Evolutionary conservation across 805 yeast species (phyloP), one percentile per base, ranked within the genome.

Genomic region (Pichia pseudocactophila): DNA sequence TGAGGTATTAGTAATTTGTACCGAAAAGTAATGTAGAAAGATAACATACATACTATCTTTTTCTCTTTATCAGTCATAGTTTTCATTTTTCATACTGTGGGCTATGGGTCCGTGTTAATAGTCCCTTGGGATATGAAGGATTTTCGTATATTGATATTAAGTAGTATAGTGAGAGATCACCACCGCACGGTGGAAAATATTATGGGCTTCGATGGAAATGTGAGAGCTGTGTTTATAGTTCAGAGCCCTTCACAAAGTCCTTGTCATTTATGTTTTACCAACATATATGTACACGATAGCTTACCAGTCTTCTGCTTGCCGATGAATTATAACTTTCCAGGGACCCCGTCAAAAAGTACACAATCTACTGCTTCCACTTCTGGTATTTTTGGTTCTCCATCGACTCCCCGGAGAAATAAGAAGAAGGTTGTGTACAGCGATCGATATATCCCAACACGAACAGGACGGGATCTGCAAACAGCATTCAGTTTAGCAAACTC

Each of bases 381-480:
- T 17, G 49, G 50, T 35, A 48, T 57, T 2, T 32, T 52, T 8
- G 62, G 73, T 12, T 36, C 44, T 10, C 68, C 70, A 3, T 58
- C 69, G 3, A 75, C 78, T 1, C 69, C 78, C 22, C 59, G 78
- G 54, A 60, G 79, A 45, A 45, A 50, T 2, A 59, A 59, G 45
- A 66, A 68, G 42, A 70, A 70, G 42, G 61, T 74, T 3, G 67
- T 76, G 1, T 84, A 82, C 62, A 79, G 84, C 48, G 98, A 89
- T 61, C 67, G 97, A 43, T 87, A 78, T 59, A 85, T 92, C 22
- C 98, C 98, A 5, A 78, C 76, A 46, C 65, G 98, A 38, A 79
- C 85, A 2, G 96, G 95, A 1, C 74, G 87, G 20, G 94, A 87
- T 54, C 65, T 90, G 13, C 92, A 86, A 54, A 87, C 96, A 0